Base-by-base conservation (phyloP, 1,139 yeast genomes). In the Blastobotrys apis region DNA sequence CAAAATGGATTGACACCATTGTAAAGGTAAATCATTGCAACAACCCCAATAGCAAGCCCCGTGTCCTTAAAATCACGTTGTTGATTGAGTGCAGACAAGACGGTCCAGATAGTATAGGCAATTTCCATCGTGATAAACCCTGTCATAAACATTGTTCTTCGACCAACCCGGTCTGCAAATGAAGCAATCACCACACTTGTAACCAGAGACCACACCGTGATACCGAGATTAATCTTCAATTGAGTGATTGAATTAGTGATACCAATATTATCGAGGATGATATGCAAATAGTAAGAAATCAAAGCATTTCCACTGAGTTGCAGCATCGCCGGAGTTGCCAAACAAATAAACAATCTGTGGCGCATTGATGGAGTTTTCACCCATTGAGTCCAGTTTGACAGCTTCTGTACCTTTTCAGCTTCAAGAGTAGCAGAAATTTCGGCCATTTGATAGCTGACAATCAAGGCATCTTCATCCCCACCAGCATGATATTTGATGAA, bases 211-310 rank as follows among this genome's bases (percentile, higher is more conserved):
- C 63, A 69, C 36, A 67, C 63, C 66, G 65, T 52, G 10, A 49
- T 33, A 15, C 59, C 54, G 6, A 47, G 44, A 41, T 57, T 57
- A 44, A 56, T 45, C 26, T 39, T 33, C 8, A 53, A 68, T 59
- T 73, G 75, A 45, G 56, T 55, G 16, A 55, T 56, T 13, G 63
- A 53, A 25, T 57, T 63, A 30, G 73, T 72, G 47, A 73, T 50
- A 4, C 53, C 53, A 38, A 48, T 47, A 37, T 32, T 45, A 37
- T 47, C 37, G 16, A 51, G 45, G 16, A 73, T 74, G 47, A 65
- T 62, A 45, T 63, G 65, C 48, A 73, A 61, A 55, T 73, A 73
- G 60, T 71, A 73, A 1, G 76, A 69, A 19, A 72, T 72, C 45
- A 73, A 63, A 33, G 74, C 75, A 36, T 58, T 58, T n/a, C 62